These are phyloP conservation scores for Inosperma sp. DNA, from an alignment of 768 basidiomycete genomes.

Conservation along the genomic window DNA sequence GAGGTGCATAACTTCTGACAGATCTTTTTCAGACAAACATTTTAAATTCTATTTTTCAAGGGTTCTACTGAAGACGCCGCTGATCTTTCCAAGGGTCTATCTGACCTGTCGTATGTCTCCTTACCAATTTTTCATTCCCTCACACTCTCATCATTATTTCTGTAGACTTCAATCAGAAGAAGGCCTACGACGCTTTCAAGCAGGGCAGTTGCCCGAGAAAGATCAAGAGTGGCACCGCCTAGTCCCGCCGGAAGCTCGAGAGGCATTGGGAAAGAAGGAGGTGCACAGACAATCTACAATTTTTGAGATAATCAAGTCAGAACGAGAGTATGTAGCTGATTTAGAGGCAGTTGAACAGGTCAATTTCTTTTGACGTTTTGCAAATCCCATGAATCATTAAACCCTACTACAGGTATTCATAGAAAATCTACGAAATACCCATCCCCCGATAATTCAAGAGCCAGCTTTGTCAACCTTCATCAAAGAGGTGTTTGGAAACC, in stretches of 20 bases:
- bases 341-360: constrained; percentile 68
- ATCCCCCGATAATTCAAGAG: constrained; percentile 61
- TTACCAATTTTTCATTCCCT: constrained; percentile 26
- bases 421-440: constrained; percentile 51
- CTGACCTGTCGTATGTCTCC: constrained; percentile 21
- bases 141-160: constrained; percentile 18
- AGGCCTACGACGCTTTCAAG: constrained; percentile 62
- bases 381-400: too few species aligned
- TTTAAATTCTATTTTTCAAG: constrained; percentile 3
- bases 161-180: constrained; percentile 59
- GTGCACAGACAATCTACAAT: constrained; percentile 82
- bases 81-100: constrained; percentile 14
- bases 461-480: constrained; percentile 62
- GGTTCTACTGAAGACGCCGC: constrained; percentile 17
- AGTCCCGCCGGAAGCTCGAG: constrained; percentile 65
- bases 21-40: background rate
- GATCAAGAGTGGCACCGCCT: constrained; percentile 83
- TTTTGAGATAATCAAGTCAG: constrained; percentile 87
- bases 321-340: constrained; percentile 84
- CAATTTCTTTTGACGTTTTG: constrained; percentile 17
- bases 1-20: constrained; percentile 25
- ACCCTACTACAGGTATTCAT: too few species aligned
- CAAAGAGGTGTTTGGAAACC: constrained; percentile 79
- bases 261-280: constrained; percentile 69
- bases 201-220: constrained; percentile 54